Base-by-base conservation (phyloP, 805 yeast genomes). In the Kodamaea laetipori region DNA sequence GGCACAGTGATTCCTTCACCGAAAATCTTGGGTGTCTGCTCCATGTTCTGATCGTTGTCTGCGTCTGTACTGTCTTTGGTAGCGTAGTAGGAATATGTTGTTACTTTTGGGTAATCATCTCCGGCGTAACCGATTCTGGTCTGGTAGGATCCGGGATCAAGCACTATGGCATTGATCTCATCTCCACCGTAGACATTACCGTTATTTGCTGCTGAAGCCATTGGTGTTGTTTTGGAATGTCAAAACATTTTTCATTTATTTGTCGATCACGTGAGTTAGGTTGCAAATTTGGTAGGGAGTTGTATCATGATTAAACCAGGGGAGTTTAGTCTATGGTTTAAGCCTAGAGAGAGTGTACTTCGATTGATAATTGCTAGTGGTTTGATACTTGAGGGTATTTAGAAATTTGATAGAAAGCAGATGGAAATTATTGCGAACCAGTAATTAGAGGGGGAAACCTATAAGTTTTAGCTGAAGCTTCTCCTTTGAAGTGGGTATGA, bases 101-200 rank as follows among this genome's bases (percentile, higher is more conserved):
- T 78, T 3, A 82, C 68, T 50, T 83, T 78, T 9, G 99, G 99
- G 42, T 80, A 76, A 59, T 90, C 97, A 45, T 89, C 92, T 8
- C 98, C 98, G 3, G 97, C 90, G 63, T 80, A 90, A 1, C 99
- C 99, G 13, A 84, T 80, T 42, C 92, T 80, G 5, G 97, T 89
- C 47, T 80, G 69, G 48, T 74, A 80, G 8, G 96, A 84, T 26
- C 98, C 98, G 1, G 96, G 90, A 58, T 94, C 98, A 18, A 92
- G 72, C 25, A 92, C 95, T 2, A 94, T 75, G 19, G 98, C 96
- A 50, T 89, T 81, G 50, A 94, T 84, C 62, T 92, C 99, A 66
- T 92, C 94, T 31, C 64, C 64, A 27, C 75, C 76, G 45, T 55
- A 57, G n/a, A 56, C 59, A 37, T 57, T 46, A 43, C 58, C 46